These are phyloP conservation scores for Lithospermum erythrorhizon DNA, from an alignment of 257 asterid genomes.

Conservation along the genomic window DNA sequence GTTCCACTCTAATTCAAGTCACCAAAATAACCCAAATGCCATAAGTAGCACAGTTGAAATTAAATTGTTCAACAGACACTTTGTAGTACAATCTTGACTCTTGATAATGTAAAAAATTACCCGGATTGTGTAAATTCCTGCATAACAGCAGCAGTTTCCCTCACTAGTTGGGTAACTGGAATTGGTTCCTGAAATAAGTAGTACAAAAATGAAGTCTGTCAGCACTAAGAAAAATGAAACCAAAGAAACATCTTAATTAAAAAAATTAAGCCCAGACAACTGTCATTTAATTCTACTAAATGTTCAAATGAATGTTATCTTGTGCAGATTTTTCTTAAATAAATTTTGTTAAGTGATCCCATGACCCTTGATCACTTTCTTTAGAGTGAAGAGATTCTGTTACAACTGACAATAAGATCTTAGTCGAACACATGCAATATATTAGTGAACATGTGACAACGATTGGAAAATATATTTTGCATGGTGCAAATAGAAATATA, in stretches of 20 bases:
- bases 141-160: slow-evolving; percentile 99
- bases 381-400: background rate
- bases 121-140: slow-evolving; percentile 99
- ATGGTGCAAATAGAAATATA: too few species aligned
- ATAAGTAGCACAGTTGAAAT: too few species aligned
- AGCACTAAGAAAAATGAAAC: background rate
- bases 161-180: slow-evolving; percentile 93
- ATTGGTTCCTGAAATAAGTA: slow-evolving; percentile 51
- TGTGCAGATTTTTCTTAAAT: background rate
- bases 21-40: too few species aligned
- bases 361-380: background rate
- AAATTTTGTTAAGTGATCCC: background rate
- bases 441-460: too few species aligned
- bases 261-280: too few species aligned
- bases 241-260: background rate
- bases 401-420: background rate
- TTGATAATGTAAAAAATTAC: slow-evolving; percentile 20
- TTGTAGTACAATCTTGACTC: too few species aligned
- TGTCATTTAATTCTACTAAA: background rate
- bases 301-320: background rate
- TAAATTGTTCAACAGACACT: too few species aligned
- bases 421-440: background rate
- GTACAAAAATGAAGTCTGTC: background rate
- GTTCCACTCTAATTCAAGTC: too few species aligned
- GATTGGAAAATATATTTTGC: too few species aligned